phyloP scores from a whole-genome alignment of 257 asterid species.

The Pogostemon cablin region DNA sequence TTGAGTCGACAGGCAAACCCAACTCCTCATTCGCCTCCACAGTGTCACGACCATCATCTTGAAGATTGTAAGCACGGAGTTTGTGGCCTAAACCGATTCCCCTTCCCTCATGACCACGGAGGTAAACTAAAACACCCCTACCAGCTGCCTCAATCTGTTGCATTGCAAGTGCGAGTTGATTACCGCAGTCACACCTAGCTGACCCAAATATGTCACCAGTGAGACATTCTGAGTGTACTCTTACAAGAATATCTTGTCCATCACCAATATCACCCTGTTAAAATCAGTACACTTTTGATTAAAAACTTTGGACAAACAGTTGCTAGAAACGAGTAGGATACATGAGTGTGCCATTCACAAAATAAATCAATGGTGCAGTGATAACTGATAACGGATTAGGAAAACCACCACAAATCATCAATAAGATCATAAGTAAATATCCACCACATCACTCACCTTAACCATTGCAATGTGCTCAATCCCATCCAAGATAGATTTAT shows the following conservation, averaged over 20 bases:
- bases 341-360: neutral
- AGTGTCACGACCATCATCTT: slow-evolving; percentile 92
- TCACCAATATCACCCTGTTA: slow-evolving; percentile 92
- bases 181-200: slow-evolving; percentile 96
- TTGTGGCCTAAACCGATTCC: slow-evolving; percentile 99
- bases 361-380: too few relatives aligned
- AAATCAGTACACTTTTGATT: slow-evolving; percentile 12
- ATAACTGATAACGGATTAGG: too few relatives aligned
- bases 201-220: slow-evolving; percentile 98
- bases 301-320: neutral
- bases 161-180: slow-evolving; percentile 90
- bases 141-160: slow-evolving; percentile 94
- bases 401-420: neutral
- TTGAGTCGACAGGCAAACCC: slow-evolving; percentile 93
- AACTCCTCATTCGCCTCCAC: slow-evolving; percentile 97
- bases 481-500: slow-evolving; percentile 82
- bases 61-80: slow-evolving; percentile 91
- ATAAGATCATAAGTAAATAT: neutral
- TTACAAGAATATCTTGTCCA: slow-evolving; percentile 81
- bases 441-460: slow-evolving; percentile 54
- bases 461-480: slow-evolving; percentile 99
- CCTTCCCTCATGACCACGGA: slow-evolving; percentile 99
- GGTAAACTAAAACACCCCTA: slow-evolving; percentile 81
- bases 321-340: neutral
- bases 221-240: slow-evolving; percentile 97